These are phyloP conservation scores for Salisapilia sapeloensis DNA, from an alignment of 352 stramenopile genomes.

Conservation along the genomic window DNA sequence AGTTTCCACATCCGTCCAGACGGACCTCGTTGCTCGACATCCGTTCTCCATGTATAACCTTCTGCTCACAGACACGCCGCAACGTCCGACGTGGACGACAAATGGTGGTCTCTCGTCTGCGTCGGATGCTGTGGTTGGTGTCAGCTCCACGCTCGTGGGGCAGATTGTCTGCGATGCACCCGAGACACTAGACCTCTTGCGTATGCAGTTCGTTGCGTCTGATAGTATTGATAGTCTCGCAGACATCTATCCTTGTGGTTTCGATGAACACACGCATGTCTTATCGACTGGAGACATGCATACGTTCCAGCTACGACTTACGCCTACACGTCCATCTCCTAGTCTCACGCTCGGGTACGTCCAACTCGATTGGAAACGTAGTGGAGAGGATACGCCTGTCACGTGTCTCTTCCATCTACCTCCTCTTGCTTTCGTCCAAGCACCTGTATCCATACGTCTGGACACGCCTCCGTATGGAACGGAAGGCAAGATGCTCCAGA, in stretches of 20 bases:
- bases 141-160: conserved; percentile 36
- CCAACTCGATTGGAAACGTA: conserved; percentile 37
- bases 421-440: conserved; percentile 42
- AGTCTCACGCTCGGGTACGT: conserved; percentile 37
- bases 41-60: no score
- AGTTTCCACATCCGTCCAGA: no score
- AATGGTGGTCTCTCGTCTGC: no score
- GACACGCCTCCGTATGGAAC: conserved; percentile 55
- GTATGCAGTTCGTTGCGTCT: conserved; percentile 28
- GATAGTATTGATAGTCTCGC: conserved; percentile 10
- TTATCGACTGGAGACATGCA: conserved; percentile 40
- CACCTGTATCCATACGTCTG: conserved; percentile 44
- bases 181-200: conserved; percentile 30
- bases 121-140: conserved; percentile 44
- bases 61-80: no score
- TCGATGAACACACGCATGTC: conserved; percentile 11
- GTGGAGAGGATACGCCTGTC: conserved; percentile 37
- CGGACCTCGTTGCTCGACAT: no score
- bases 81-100: no score
- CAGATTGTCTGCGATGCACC: conserved; percentile 26
- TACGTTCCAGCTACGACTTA: conserved; percentile 39
- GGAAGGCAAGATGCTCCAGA: conserved; percentile 29
- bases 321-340: conserved; percentile 17
- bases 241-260: conserved; percentile 20
- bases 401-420: conserved; percentile 47